Conservation (phyloP, 164 flowering plant species). For the Vitis rupestris region DNA sequence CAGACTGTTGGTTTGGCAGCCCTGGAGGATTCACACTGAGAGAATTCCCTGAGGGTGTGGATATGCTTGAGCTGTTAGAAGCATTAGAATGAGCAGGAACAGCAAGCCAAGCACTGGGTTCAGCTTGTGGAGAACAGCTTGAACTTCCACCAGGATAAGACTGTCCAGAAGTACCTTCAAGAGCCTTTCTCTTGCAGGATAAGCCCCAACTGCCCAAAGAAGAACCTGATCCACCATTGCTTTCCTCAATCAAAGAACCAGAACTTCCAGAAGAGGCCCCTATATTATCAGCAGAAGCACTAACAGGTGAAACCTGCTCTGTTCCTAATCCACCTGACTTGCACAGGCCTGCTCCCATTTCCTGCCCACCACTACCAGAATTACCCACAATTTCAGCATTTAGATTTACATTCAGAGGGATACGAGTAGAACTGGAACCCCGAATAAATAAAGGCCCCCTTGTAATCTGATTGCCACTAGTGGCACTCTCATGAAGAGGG, state of each 20-base stretch:
- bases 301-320: conserved; percentile 14
- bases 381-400: conserved; percentile 18
- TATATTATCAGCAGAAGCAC: conserved; percentile 20
- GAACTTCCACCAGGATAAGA: conserved; percentile 37
- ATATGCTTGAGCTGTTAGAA: conserved; percentile 29
- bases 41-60: conserved; percentile 24
- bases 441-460: conserved; percentile 17
- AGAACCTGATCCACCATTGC: conserved; percentile 32
- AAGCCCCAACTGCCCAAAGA: conserved; percentile 45
- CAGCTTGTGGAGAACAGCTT: conserved; percentile 32
- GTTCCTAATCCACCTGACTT: conserved; percentile 20
- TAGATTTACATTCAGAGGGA: conserved; percentile 16
- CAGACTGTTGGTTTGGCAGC: conserved; percentile 24
- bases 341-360: conserved; percentile 14
- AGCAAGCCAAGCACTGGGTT: conserved; percentile 21
- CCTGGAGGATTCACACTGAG: conserved; percentile 22
- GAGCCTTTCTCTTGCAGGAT: conserved; percentile 62
- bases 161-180: conserved; percentile 57
- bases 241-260: conserved; percentile 26
- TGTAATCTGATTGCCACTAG: conserved; percentile 13
- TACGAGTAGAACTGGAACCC: conserved; percentile 26
- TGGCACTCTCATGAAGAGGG: conserved; percentile 18
- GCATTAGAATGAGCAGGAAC: conserved; percentile 20
- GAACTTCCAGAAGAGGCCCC: conserved; percentile 39
- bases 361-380: conserved; percentile 18